These are phyloP conservation scores for Metschnikowia continentalis DNA, from an alignment of 805 yeast species.

Conservation along the genomic window DNA sequence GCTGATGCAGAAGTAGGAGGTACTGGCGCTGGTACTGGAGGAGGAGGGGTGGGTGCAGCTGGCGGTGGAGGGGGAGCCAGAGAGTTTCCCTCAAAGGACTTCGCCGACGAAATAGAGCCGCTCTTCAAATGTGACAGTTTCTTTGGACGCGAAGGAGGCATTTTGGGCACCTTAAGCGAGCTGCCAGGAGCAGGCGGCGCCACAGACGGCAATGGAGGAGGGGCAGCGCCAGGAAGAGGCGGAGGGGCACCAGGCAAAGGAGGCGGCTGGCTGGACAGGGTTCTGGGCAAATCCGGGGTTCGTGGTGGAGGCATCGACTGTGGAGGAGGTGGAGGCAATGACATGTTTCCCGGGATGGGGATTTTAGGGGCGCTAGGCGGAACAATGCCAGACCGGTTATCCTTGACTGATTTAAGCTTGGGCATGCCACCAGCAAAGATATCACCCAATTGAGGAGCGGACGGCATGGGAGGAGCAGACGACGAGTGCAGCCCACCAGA, in stretches of 20 bases:
- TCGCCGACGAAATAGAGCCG: constrained; percentile 19
- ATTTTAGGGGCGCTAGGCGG: constrained; percentile 38
- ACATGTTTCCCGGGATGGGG: constrained; percentile 19
- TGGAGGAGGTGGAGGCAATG: constrained; percentile 5
- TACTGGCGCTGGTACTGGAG: neutral
- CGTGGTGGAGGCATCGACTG: constrained; percentile 11
- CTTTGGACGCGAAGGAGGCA: constrained; percentile 40
- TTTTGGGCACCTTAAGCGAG: constrained; percentile 23
- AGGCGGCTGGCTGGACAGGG: constrained; percentile 6
- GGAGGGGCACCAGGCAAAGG: constrained; percentile 14
- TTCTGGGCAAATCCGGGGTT: constrained; percentile 13
- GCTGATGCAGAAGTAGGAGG: constrained; percentile 5
- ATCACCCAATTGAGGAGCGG: constrained; percentile 55
- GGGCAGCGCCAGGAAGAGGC: constrained; percentile 21
- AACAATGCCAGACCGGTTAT: constrained; percentile 34
- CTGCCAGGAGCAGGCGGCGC: constrained; percentile 11
- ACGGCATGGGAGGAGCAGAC: constrained; percentile 22
- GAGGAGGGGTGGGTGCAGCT: neutral
- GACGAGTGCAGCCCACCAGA: constrained; percentile 1
- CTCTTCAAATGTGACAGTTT: constrained; percentile 33
- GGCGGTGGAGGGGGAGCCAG: neutral
- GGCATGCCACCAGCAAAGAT: constrained; percentile 80
- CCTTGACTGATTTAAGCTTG: constrained; percentile 46
- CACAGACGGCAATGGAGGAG: constrained; percentile 19
- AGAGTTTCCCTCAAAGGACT: constrained; percentile 12